phyloP scores from a whole-genome alignment of 2,329 filamentous ascomycete species.

The Hypoxylon sp. region DNA sequence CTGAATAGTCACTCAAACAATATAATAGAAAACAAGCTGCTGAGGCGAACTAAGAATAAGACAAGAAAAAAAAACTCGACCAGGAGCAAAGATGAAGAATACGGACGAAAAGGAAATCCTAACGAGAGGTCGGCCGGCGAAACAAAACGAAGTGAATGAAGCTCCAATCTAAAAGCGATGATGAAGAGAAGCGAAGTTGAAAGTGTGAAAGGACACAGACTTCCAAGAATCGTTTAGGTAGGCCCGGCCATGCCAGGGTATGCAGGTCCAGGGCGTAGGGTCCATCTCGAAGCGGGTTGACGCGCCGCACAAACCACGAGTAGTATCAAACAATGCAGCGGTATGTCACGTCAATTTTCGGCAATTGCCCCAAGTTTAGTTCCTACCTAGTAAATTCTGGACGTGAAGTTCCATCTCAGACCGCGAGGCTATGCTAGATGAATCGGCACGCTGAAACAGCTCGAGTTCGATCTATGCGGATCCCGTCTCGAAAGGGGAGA shows the following conservation, averaged over 20 bases:
- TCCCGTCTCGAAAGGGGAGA: conserved; percentile 42
- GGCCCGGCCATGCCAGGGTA: conserved; percentile 23
- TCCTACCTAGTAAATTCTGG: conserved; percentile 22
- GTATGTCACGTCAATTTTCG: conserved; percentile 25
- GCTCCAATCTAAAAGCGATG: conserved; percentile 50
- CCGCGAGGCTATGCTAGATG: conserved; percentile 43
- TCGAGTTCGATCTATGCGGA: conserved; percentile 48
- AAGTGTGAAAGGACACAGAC: conserved; percentile 38
- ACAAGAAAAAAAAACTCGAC: conserved; percentile 49
- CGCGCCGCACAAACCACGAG: conserved; percentile 11
- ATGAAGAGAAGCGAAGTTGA: conserved; percentile 40
- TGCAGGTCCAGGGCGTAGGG: conserved; percentile 9
- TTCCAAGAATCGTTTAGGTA: conserved; percentile 21
- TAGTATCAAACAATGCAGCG: conserved; percentile 26
- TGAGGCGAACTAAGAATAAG: conserved; percentile 44
- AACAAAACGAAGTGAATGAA: conserved; percentile 46
- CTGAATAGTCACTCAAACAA: conserved; percentile 23
- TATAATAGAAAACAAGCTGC: conserved; percentile 43
- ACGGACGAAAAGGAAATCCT: conserved; percentile 34
- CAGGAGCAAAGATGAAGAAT: conserved; percentile 48
- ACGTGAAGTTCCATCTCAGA: conserved; percentile 15
- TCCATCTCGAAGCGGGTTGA: conserved; percentile 26
- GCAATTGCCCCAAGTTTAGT: conserved; percentile 18
- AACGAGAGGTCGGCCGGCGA: conserved; percentile 44
- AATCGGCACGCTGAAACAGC: conserved; percentile 47